A percentile compares a stretch with the other conserved stretches of the same genome.
These are phyloP conservation scores for Rubroshorea leprosula DNA, from an alignment of 345 rosid genomes.

Conservation along the genomic window DNA sequence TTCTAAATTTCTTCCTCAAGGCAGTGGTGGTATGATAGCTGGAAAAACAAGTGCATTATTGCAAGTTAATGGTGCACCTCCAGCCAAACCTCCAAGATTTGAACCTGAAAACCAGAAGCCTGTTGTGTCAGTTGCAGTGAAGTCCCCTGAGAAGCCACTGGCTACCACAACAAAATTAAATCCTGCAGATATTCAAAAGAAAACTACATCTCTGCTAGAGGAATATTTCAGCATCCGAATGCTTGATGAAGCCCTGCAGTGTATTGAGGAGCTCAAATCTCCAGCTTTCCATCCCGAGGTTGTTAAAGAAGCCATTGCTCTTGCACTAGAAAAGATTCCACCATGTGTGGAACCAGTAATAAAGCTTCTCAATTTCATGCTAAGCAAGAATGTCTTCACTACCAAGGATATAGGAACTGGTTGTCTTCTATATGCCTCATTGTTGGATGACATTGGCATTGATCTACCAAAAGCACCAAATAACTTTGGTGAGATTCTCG, in stretches of 20 bases:
- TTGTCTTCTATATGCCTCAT: conserved; percentile 42
- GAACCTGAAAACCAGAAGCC: conserved; percentile 19
- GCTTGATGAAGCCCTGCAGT: conserved; percentile 56
- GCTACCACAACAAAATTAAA: conserved; percentile 23
- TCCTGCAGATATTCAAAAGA: conserved; percentile 35
- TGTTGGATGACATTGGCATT: conserved; percentile 73
- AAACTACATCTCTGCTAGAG: conserved; percentile 51
- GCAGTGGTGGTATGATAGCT: conserved; percentile 25
- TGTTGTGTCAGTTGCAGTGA: conserved; percentile 13
- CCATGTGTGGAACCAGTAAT: conserved; percentile 40
- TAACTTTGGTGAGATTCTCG: conserved; percentile 65
- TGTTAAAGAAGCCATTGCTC: conserved; percentile 59
- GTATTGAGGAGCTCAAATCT: conserved; percentile 58
- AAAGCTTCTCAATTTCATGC: conserved; percentile 29
- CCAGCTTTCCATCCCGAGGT: conserved; percentile 57
- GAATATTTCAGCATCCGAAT: conserved; percentile 54
- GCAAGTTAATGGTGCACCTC: conserved; percentile 30
- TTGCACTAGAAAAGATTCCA: conserved; percentile 56
- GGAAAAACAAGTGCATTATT: conserved; percentile 33
- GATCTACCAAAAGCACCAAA: conserved; percentile 78
- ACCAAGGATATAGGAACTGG: conserved; percentile 52
- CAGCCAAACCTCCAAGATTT: conserved; percentile 20
- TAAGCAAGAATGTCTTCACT: conserved; percentile 44
- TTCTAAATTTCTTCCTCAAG: conserved; percentile 29
- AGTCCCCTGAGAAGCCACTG: conserved; percentile 20